Evolutionary conservation across 192 early-diverging fungal species (phyloP), one percentile per base, ranked within the genome.

Genomic region (Backusella tuberculispora): DNA sequence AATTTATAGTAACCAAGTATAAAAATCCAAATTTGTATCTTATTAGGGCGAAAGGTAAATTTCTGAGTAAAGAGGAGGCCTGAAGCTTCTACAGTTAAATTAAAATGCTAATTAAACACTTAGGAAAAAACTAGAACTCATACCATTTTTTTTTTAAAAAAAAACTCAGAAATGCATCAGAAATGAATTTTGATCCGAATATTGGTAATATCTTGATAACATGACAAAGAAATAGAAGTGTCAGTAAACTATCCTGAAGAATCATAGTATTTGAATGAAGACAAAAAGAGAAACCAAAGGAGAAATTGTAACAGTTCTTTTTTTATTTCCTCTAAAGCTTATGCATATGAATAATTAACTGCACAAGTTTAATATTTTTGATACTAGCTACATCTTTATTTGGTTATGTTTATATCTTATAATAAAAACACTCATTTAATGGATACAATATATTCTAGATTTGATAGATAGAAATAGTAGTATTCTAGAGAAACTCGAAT

Each of bases 131-230:
- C 50, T 53, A 53, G 19, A 24, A 8, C 8, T 10, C 6, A 21
- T 19, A n/a, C 19, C 48, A 19, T n/a, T 50, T 50, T 53, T 53
- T 9, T 21, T 21, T 21, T 8, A n/a, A 24, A 26, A 26, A 19
- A 26, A 24, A 60, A 60, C 53, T 60, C 53, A 19, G 53, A 60
- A 2, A 60, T 60, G 53, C 53, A 60, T 24, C 53, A 60, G 53
- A 60, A 24, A 60, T 60, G 19, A 26, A 8, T 60, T 60, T 26
- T 60, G 53, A 60, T 60, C 53, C 53, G 53, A 60, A 26, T 60
- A 60, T 60, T 60, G 53, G 53, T 60, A 60, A 56, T 21, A 56
- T 50, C n/a, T 50, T 60, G 53, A 60, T 60, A 60, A 60, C 21
- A 60, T 60, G 53, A 60, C 53, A 60, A 60, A 24, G 53, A 19